Evolutionary conservation across 2,329 filamentous ascomycete species (phyloP).

Genomic region (Endothia cerciana): DNA sequence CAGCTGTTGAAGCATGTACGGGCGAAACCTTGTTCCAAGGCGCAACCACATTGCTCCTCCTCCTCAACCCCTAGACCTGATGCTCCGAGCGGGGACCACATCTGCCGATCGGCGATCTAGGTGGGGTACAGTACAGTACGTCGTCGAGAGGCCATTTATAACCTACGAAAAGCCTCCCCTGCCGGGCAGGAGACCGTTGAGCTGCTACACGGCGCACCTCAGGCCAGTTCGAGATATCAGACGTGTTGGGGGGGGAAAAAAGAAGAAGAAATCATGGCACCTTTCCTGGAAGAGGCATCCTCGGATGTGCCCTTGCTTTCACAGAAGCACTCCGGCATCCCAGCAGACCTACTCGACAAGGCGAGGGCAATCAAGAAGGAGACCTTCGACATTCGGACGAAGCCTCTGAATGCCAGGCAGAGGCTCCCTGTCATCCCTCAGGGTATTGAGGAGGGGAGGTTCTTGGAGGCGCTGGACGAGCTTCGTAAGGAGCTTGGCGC

Average conservation of each 20-base stretch:
- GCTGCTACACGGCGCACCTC: too few species aligned
- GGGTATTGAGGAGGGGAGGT: constrained; percentile 39
- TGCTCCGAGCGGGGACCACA: not conserved
- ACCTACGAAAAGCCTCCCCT: not conserved
- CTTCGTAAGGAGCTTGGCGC: constrained; percentile 40
- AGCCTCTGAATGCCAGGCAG: constrained; percentile 36
- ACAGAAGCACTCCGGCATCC: constrained; percentile 45
- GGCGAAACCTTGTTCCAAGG: not conserved
- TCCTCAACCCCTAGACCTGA: not conserved
- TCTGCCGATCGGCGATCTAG: not conserved
- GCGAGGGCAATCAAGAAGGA: constrained; percentile 40
- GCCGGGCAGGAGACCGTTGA: not conserved
- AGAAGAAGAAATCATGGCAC: constrained; percentile 11
- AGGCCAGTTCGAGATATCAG: not conserved
- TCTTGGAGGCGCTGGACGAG: constrained; percentile 39
- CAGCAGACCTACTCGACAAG: constrained; percentile 42
- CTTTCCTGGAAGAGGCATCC: constrained; percentile 32
- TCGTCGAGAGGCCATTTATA: not conserved
- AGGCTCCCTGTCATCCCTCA: constrained; percentile 43
- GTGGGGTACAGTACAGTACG: not conserved
- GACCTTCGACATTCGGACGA: constrained; percentile 41
- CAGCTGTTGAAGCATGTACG: too few species aligned
- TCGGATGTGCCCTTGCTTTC: constrained; percentile 41
- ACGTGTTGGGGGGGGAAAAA: not conserved
- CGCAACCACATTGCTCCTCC: not conserved